Conservation (phyloP, 768 basidiomycete species). For the Termitomyces titanicus region DNA sequence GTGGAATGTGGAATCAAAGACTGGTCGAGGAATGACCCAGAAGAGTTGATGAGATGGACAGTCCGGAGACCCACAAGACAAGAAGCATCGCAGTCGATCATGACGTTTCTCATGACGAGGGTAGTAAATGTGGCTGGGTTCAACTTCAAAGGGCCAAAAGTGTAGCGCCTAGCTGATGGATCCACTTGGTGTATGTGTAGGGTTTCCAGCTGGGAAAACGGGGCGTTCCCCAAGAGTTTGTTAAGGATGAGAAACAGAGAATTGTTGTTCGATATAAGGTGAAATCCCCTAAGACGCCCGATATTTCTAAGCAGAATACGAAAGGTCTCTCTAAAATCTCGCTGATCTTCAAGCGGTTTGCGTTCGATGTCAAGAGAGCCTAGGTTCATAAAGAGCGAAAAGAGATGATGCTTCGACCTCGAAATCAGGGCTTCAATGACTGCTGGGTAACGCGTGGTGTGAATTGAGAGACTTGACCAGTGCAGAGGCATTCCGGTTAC, state of each 20-base stretch:
- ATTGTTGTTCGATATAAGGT: background rate
- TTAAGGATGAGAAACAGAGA: constrained; percentile 3
- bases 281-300: background rate
- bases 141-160: constrained; percentile 4
- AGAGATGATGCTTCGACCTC: constrained; percentile 1
- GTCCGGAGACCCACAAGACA: constrained; percentile 3
- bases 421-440: constrained; percentile 5
- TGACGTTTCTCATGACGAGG: background rate
- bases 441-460: background rate
- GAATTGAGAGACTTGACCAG: constrained; percentile 6
- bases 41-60: background rate
- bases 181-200: constrained; percentile 3
- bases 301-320: background rate
- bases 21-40: constrained; percentile 11
- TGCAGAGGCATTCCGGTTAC: background rate
- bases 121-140: constrained; percentile 1
- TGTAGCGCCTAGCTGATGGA: background rate
- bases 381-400: constrained; percentile 1
- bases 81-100: constrained; percentile 7
- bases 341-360: background rate
- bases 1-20: constrained; percentile 5
- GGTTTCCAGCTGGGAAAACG: background rate
- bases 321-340: constrained; percentile 6
- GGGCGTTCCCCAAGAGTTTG: background rate
- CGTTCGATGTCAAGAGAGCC: background rate